Conservation (phyloP, 2,329 filamentous ascomycete species). For the Cordyceps militaris region DNA sequence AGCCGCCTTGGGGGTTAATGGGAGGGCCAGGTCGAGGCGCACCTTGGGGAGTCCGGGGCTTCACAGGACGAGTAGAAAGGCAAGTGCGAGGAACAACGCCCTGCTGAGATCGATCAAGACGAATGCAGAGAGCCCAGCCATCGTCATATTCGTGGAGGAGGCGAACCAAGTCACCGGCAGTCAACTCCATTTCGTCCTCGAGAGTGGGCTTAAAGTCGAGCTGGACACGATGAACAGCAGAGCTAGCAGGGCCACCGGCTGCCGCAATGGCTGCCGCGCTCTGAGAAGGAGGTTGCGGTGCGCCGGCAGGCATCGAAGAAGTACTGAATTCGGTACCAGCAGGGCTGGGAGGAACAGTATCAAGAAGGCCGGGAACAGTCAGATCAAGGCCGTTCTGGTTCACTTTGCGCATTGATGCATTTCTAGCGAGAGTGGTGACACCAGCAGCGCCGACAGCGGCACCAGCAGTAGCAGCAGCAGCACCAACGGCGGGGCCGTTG, state of each 20-base stretch:
- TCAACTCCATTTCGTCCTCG: slow-evolving; percentile 82
- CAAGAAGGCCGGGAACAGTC: slow-evolving; percentile 35
- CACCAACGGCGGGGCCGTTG: slow-evolving; percentile 37
- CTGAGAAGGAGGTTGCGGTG: slow-evolving; percentile 31
- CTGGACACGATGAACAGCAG: slow-evolving; percentile 81
- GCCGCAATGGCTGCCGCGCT: slow-evolving; percentile 55
- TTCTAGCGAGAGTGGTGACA: slow-evolving; percentile 39
- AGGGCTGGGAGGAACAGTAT: slow-evolving; percentile 47
- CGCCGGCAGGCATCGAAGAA: slow-evolving; percentile 43
- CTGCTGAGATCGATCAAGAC: slow-evolving; percentile 82
- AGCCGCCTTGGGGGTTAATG: slow-evolving; percentile 35
- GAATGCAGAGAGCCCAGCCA: slow-evolving; percentile 92
- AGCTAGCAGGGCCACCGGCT: slow-evolving; percentile 50
- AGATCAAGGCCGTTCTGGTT: slow-evolving; percentile 45
- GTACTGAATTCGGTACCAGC: slow-evolving; percentile 57
- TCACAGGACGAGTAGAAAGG: slow-evolving; percentile 84
- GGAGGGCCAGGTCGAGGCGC: slow-evolving; percentile 46
- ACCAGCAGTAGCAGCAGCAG: slow-evolving; percentile 24
- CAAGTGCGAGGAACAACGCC: slow-evolving; percentile 92
- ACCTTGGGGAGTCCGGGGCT: slow-evolving; percentile 59
- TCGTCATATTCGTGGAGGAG: slow-evolving; percentile 96
- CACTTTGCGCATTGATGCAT: slow-evolving; percentile 50
- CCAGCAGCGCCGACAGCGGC: slow-evolving; percentile 33
- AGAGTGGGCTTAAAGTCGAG: slow-evolving; percentile 90
- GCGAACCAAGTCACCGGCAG: slow-evolving; percentile 75